Conservation (phyloP, 2,329 filamentous ascomycete genomes). For the Aspergillus eucalypticola region DNA sequence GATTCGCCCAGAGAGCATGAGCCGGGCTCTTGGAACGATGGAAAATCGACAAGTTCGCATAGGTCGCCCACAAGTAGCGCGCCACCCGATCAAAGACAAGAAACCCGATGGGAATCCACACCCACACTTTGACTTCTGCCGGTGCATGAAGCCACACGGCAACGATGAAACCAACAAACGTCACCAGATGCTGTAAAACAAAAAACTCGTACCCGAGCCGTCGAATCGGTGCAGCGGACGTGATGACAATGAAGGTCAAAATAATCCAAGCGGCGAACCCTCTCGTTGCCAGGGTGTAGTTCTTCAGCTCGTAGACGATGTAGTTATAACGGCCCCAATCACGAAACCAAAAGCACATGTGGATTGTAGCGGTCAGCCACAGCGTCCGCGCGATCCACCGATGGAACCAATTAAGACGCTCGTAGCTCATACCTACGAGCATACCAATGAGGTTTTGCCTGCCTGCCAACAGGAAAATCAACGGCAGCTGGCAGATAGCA, state of each 20-base stretch:
- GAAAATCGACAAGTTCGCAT: constrained; percentile 46
- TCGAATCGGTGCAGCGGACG: constrained; percentile 53
- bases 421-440: constrained; percentile 51
- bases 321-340: constrained; percentile 56
- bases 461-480: constrained; percentile 58
- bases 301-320: constrained; percentile 49
- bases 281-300: constrained; percentile 51
- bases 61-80: constrained; percentile 38
- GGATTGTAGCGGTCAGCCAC: constrained; percentile 55
- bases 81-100: constrained; percentile 48
- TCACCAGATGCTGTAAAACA: constrained; percentile 56
- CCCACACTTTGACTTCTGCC: constrained; percentile 43
- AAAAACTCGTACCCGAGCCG: constrained; percentile 56
- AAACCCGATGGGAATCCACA: constrained; percentile 52
- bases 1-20: constrained; percentile 40
- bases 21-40: constrained; percentile 28
- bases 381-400: constrained; percentile 54
- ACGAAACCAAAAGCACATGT: constrained; percentile 57
- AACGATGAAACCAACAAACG: constrained; percentile 51
- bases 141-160: constrained; percentile 53
- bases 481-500: constrained; percentile 54
- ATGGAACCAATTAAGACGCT: constrained; percentile 56
- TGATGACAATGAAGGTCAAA: constrained; percentile 53
- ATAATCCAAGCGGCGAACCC: constrained; percentile 57
- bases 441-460: constrained; percentile 57